Evolutionary conservation across 2,329 filamentous ascomycete species (phyloP).

Genomic region (Penicillium sp.): DNA sequence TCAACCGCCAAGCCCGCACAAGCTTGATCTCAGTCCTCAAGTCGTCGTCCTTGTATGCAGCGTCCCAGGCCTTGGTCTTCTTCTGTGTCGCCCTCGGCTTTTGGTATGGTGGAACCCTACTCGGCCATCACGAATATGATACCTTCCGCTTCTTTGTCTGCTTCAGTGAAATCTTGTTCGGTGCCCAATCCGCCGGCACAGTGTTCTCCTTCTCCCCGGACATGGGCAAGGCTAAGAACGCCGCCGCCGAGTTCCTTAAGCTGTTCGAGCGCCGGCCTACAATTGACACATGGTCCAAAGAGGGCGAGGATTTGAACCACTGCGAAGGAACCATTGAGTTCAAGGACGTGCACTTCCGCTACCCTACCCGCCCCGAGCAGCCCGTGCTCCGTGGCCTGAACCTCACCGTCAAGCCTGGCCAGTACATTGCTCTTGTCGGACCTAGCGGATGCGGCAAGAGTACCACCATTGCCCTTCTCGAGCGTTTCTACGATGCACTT

Average conservation of each 20-base stretch:
- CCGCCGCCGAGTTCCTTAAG: conserved; percentile 74
- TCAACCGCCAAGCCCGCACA: conserved; percentile 64
- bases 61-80: conserved; percentile 80
- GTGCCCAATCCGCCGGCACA: conserved; percentile 84
- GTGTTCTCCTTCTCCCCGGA: conserved; percentile 89
- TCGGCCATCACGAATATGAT: conserved; percentile 67
- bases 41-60: conserved; percentile 76
- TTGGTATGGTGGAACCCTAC: conserved; percentile 83
- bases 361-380: conserved; percentile 85
- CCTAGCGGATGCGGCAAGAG: conserved; percentile 92
- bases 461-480: conserved; percentile 85
- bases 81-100: conserved; percentile 83
- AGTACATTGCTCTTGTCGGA: conserved; percentile 75
- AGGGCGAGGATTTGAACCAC: conserved; percentile 61
- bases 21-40: conserved; percentile 72
- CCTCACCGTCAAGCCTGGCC: conserved; percentile 46
- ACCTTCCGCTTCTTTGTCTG: conserved; percentile 91
- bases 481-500: conserved; percentile 91
- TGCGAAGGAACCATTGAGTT: conserved; percentile 84
- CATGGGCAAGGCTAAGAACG: conserved; percentile 88
- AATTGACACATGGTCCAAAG: conserved; percentile 77
- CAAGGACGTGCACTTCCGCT: conserved; percentile 88
- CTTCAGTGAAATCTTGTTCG: conserved; percentile 84
- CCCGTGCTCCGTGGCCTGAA: conserved; percentile 86
- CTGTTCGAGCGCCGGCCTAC: conserved; percentile 78